Conservation (phyloP, 1,284 basidiomycete species). For the Caloboletus firmus region DNA sequence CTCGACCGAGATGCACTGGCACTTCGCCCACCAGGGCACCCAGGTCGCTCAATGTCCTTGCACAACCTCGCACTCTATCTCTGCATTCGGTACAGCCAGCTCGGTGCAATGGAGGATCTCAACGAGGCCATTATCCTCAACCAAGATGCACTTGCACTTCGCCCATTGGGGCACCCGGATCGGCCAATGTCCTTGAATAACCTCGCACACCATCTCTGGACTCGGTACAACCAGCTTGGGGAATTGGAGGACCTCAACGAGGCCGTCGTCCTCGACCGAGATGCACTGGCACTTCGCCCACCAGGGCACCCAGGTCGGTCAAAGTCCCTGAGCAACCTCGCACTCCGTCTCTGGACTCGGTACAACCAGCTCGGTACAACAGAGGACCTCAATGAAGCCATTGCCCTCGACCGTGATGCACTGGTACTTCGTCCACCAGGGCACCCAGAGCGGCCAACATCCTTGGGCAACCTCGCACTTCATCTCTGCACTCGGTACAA, state of each 20-base stretch:
- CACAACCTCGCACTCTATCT: background rate
- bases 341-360: too few species aligned
- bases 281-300: background rate
- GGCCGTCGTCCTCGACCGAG: background rate
- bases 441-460: background rate
- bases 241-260: background rate
- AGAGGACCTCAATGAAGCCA: background rate
- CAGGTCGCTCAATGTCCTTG: background rate
- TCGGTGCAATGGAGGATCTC: too few species aligned
- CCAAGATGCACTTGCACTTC: too few species aligned
- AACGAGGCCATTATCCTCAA: too few species aligned
- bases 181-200: too few species aligned
- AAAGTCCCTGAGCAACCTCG: too few species aligned
- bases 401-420: background rate
- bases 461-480: background rate
- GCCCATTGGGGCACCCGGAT: too few species aligned
- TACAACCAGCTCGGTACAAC: too few species aligned
- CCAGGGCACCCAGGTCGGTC: background rate
- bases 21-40: background rate
- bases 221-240: too few species aligned
- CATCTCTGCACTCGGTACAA: background rate
- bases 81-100: too few species aligned
- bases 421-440: background rate
- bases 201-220: too few species aligned
- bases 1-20: background rate